Conservation (phyloP, 345 rosid species). For the Psidium guajava region DNA sequence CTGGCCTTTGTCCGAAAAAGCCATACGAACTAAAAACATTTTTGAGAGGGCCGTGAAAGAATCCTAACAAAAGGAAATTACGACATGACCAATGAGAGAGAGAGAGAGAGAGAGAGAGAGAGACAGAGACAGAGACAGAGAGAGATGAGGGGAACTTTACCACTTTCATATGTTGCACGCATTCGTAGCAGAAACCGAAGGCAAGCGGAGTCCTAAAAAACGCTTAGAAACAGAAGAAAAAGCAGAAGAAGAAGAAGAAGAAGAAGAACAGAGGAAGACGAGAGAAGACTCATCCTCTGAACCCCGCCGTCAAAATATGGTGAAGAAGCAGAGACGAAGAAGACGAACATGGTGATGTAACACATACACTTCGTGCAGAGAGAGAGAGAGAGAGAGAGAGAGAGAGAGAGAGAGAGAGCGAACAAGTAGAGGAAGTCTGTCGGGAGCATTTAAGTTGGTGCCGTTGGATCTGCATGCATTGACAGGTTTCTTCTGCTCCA, state of each 20-base stretch:
- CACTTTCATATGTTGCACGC: conserved; percentile 57
- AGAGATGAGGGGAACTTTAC: conserved; percentile 12
- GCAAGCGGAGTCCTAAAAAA: neutral
- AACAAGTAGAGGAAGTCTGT: neutral
- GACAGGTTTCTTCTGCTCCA: neutral
- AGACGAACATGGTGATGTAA: neutral
- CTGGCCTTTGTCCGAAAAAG: neutral
- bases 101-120: neutral
- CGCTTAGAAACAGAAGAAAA: neutral
- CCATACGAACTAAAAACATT: neutral
- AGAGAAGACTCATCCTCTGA: neutral
- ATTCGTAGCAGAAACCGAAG: conserved; percentile 30
- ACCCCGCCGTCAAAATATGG: neutral
- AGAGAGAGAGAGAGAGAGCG: neutral
- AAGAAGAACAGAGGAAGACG: neutral
- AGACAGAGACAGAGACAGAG: neutral
- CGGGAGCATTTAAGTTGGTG: neutral
- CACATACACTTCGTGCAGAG: neutral
- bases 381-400: neutral
- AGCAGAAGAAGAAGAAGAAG: neutral
- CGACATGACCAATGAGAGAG: neutral
- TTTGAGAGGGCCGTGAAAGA: neutral
- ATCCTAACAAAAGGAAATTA: neutral
- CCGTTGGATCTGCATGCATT: conserved; percentile 2
- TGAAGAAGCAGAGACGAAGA: neutral